Evolutionary conservation across 2,329 filamentous ascomycete genomes (phyloP).

Genomic region (Botrytis pseudocinerea): DNA sequence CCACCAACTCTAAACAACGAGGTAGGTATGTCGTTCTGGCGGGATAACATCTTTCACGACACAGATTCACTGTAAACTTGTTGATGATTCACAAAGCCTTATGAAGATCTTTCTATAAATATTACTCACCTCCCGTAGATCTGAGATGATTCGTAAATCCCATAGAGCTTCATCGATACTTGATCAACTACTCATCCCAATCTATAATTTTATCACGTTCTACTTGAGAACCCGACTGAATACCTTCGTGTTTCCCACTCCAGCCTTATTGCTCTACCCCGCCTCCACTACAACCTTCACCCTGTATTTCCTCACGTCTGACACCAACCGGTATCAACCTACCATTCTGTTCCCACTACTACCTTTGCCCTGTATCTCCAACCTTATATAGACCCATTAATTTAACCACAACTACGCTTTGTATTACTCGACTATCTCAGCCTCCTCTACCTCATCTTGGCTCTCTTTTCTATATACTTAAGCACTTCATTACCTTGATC

Average conservation of each 20-base stretch:
- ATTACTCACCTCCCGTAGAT: not conserved
- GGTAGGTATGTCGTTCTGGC: too few relatives aligned
- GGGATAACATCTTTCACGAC: not conserved
- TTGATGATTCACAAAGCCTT: not conserved
- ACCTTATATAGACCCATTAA: not conserved
- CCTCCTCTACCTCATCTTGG: not conserved
- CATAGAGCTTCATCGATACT: not conserved
- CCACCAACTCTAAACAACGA: too few relatives aligned
- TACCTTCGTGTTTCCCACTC: not conserved
- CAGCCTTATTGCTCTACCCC: not conserved
- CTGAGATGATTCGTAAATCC: not conserved
- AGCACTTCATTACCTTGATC: too few relatives aligned
- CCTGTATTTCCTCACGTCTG: not conserved
- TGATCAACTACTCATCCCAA: not conserved
- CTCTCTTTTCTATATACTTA: fast-evolving
- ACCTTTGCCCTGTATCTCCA: not conserved
- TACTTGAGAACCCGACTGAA: not conserved
- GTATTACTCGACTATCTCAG: too few relatives aligned
- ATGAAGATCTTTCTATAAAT: not conserved
- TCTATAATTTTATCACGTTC: not conserved
- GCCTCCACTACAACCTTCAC: not conserved
- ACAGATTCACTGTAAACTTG: not conserved
- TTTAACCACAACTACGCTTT: not conserved
- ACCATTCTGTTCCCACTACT: not conserved
- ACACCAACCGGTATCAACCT: not conserved